Base-by-base conservation (phyloP, 176 grass and related monocot genomes). In the Alloteropsis semialata region DNA sequence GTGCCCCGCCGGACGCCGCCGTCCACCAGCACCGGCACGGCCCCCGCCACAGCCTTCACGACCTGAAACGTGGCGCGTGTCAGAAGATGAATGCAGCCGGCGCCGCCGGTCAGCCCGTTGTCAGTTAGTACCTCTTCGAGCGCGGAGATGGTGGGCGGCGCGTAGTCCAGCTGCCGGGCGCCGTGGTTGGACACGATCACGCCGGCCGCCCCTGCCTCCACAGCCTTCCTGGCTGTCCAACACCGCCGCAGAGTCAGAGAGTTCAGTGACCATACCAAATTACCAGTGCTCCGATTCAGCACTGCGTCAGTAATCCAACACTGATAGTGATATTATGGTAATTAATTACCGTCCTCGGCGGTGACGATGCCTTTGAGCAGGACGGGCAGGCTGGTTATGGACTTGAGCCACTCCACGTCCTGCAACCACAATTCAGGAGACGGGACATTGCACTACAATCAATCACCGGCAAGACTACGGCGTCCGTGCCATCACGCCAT, bases 121-220 rank as follows among this genome's bases (percentile, higher is more conserved):
- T 50, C n/a, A n/a, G n/a, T n/a, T n/a, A n/a, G n/a, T 87, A 93
- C 94, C 91, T 92, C 91, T 84, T 94, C 90, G 19, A 97, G 95
- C 22, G 56, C 87, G 19, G 88, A 74, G 84, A 97, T 94, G 56
- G 92, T 97, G 49, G 95, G 74, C 1, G 90, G 95, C n/a, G 90
- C 50, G 72, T 94, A 92, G 67, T 97, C 90, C 18, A 94, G 88
- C 77, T 97, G 95, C 72, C 95, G 77, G 9, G 74, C 90, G 38
- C 95, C 92, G 5, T 97, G 95, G 79, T 97, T 97, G 69, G 95
- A 97, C 80, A 97, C 95, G 22, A 97, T 82, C 41, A 97, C 86
- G 21, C 95, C 92, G 39, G 90, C 66, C 68, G 34, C 88, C 64
- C 90, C 90, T 0, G 46, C 81, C 62, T 97, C 92, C 64, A 92